phyloP scores from a whole-genome alignment of 2,329 filamentous ascomycete genomes.

The Aspergillus bombycis region DNA sequence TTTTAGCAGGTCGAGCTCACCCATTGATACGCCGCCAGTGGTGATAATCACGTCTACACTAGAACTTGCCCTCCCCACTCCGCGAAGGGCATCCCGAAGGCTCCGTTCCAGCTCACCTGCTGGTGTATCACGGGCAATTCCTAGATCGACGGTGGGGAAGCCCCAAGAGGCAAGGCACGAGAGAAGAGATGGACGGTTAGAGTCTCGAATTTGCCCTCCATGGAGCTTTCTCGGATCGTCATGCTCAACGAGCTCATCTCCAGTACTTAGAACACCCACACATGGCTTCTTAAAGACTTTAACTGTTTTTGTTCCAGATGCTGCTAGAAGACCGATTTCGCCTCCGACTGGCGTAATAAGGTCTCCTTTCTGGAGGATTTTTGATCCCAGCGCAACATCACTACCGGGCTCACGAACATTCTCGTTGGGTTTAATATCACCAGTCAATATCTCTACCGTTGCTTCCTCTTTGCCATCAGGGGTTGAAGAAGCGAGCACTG shows the following conservation, averaged over 20 bases:
- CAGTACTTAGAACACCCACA: slow-evolving; percentile 87
- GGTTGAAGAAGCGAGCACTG: slow-evolving; percentile 72
- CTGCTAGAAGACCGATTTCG: slow-evolving; percentile 86
- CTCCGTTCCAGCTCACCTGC: slow-evolving; percentile 74
- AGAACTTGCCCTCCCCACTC: slow-evolving; percentile 41
- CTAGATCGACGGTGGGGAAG: slow-evolving; percentile 80
- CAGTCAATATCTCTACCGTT: slow-evolving; percentile 82
- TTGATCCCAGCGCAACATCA: slow-evolving; percentile 71
- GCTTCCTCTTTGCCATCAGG: slow-evolving; percentile 83
- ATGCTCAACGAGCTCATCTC: slow-evolving; percentile 88
- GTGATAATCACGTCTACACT: slow-evolving; percentile 82
- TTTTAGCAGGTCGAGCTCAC: slow-evolving; percentile 93
- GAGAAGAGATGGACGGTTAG: slow-evolving; percentile 85
- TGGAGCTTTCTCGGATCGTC: slow-evolving; percentile 62
- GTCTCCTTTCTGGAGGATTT: slow-evolving; percentile 76
- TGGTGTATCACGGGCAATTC: slow-evolving; percentile 66
- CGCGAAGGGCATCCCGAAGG: slow-evolving; percentile 73
- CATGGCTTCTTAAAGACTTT: slow-evolving; percentile 74
- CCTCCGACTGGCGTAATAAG: slow-evolving; percentile 85
- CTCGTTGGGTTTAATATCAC: slow-evolving; percentile 73
- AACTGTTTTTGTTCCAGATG: slow-evolving; percentile 74
- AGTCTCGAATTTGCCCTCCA: slow-evolving; percentile 88
- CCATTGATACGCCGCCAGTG: slow-evolving; percentile 95
- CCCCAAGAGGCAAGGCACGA: slow-evolving; percentile 74
- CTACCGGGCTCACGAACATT: slow-evolving; percentile 92